Evolutionary conservation across 1,139 yeast species (phyloP).

Genomic region (Wickerhamomyces sp.): DNA sequence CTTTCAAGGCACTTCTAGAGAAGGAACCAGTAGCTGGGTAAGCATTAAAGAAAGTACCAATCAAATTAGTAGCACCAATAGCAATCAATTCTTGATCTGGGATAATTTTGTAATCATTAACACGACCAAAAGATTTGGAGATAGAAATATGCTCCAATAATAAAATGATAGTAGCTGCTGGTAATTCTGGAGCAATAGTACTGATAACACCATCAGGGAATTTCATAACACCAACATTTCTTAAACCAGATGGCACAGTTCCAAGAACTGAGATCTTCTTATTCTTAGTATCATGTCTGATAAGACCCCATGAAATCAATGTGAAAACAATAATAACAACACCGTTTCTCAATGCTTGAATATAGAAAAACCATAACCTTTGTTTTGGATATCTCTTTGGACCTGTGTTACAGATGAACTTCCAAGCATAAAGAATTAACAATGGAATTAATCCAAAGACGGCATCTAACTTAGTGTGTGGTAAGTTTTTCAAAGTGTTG

Average conservation of each 20-base stretch:
- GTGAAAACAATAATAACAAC: conserved; percentile 77
- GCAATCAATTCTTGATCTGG: conserved; percentile 96
- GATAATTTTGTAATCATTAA: conserved; percentile 83
- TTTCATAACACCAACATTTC: conserved; percentile 68
- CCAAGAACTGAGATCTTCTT: conserved; percentile 57
- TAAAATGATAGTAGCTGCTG: conserved; percentile 78
- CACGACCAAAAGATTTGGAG: conserved; percentile 87
- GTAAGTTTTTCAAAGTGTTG: conserved; percentile 66
- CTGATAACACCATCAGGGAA: conserved; percentile 59
- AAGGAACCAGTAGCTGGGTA: conserved; percentile 97
- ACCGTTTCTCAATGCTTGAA: conserved; percentile 76
- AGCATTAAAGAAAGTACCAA: conserved; percentile 89
- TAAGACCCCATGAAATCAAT: conserved; percentile 61
- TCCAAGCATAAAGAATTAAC: conserved; percentile 65
- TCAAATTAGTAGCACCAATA: conserved; percentile 84
- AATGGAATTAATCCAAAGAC: conserved; percentile 83
- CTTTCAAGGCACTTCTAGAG: conserved; percentile 89
- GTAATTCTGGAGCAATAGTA: conserved; percentile 71
- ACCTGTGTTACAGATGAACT: conserved; percentile 50
- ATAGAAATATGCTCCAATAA: conserved; percentile 91
- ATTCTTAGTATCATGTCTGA: conserved; percentile 36
- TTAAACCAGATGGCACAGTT: conserved; percentile 75
- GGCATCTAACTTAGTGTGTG: conserved; percentile 67
- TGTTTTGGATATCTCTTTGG: conserved; percentile 64
- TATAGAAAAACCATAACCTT: conserved; percentile 58